Evolutionary conservation across 2,329 filamentous ascomycete species (phyloP).

Genomic region (Ophiostoma populinum): DNA sequence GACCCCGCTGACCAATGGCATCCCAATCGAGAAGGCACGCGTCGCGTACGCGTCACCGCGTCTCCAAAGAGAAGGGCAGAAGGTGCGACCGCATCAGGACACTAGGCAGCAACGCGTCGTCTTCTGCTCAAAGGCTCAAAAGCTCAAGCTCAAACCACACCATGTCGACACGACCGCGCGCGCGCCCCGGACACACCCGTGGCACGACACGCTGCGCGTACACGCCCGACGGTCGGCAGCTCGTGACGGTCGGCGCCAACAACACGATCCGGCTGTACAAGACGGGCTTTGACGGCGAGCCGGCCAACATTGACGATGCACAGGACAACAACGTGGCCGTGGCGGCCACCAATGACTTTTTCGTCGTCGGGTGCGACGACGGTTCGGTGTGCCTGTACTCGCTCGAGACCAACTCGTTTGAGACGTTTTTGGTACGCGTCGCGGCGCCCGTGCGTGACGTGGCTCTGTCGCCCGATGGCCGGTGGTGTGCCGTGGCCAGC

Average conservation of each 20-base stretch:
- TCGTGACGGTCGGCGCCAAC: constrained; percentile 86
- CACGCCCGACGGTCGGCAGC: constrained; percentile 68
- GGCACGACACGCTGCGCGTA: constrained; percentile 80
- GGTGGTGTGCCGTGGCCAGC: constrained; percentile 91
- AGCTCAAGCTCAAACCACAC: neutral
- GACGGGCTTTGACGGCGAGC: constrained; percentile 82
- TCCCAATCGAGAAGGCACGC: too few species aligned
- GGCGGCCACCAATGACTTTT: constrained; percentile 60
- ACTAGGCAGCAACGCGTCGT: too few species aligned
- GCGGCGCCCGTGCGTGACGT: constrained; percentile 79
- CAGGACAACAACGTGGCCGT: constrained; percentile 74
- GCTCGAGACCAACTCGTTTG: constrained; percentile 55
- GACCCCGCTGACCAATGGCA: too few species aligned
- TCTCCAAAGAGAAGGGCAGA: too few species aligned
- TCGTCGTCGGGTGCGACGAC: constrained; percentile 82
- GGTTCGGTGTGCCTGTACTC: constrained; percentile 91
- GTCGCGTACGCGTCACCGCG: too few species aligned
- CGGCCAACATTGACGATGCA: constrained; percentile 78
- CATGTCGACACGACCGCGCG: constrained; percentile 33
- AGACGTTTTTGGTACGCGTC: constrained; percentile 66
- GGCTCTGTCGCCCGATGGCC: constrained; percentile 59
- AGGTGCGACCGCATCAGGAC: too few species aligned
- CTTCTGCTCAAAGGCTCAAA: neutral
- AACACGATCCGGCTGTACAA: constrained; percentile 87
- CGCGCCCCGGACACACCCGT: constrained; percentile 60